These are phyloP conservation scores for Rhizoclosmatium sp. DNA, from an alignment of 192 early-diverging fungal genomes.

Conservation along the genomic window DNA sequence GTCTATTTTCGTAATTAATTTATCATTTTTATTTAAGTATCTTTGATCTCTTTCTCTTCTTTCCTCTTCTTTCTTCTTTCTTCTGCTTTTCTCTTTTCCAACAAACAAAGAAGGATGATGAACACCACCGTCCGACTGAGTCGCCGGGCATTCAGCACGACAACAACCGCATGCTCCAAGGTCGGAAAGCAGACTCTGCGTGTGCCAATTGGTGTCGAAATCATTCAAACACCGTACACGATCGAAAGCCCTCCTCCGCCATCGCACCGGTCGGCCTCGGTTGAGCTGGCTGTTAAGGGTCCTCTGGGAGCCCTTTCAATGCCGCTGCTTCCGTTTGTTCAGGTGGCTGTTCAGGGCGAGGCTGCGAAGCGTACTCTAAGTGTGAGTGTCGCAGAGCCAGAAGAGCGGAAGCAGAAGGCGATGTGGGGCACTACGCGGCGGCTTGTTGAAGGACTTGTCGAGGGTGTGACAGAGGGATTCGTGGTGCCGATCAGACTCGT, in stretches of 20 bases:
- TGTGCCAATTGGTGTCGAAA: constrained; percentile 77
- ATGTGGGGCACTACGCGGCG: constrained; percentile 99
- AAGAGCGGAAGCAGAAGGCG: constrained; percentile 76
- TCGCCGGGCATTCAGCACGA: constrained; percentile 49
- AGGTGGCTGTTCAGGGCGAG: constrained; percentile 46
- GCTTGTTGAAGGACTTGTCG: constrained; percentile 84
- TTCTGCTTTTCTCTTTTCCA: background rate
- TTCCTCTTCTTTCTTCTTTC: too few species aligned
- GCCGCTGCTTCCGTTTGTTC: constrained; percentile 86
- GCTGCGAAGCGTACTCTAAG: constrained; percentile 19
- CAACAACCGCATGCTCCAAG: constrained; percentile 65
- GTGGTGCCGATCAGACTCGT: constrained; percentile 82
- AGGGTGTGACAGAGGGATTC: constrained; percentile 91
- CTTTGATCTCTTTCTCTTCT: too few species aligned
- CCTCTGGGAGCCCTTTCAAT: constrained; percentile 80
- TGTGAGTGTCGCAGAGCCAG: constrained; percentile 63
- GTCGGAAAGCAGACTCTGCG: constrained; percentile 83
- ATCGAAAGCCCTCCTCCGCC: constrained; percentile 34
- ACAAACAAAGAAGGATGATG: background rate
- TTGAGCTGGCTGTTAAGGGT: constrained; percentile 74
- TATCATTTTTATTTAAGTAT: too few species aligned
- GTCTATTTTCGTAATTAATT: too few species aligned
- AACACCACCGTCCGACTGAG: background rate
- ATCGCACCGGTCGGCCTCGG: constrained; percentile 58
- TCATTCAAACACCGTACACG: constrained; percentile 47